A percentile compares a stretch with the other conserved stretches of the same genome.
Evolutionary conservation across 768 basidiomycete genomes (phyloP).

Genomic region (Exidia glandulosa): DNA sequence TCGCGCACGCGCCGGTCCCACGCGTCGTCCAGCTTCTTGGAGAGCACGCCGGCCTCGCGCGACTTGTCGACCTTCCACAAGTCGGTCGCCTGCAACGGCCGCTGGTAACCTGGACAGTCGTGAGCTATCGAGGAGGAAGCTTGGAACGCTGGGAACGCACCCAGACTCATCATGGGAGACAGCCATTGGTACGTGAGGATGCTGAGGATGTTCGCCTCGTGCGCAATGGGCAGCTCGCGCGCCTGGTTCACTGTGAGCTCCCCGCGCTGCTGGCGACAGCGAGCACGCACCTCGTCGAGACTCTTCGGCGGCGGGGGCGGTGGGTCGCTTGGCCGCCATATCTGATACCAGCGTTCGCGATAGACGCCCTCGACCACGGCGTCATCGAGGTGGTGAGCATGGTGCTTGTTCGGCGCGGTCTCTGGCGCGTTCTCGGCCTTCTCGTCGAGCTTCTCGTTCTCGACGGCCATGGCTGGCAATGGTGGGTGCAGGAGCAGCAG

Average conservation of each 20-base stretch:
- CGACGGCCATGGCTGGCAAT: background rate
- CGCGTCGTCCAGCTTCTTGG: slow-evolving; percentile 41
- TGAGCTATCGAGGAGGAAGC: slow-evolving; percentile 1
- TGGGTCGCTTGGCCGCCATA: slow-evolving; percentile 45
- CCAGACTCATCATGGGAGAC: slow-evolving; percentile 21
- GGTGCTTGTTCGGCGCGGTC: background rate
- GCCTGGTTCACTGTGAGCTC: background rate
- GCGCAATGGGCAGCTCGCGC: slow-evolving; percentile 37
- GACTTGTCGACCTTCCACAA: slow-evolving; percentile 53
- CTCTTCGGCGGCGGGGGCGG: slow-evolving; percentile 46
- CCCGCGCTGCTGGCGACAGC: slow-evolving; percentile 23
- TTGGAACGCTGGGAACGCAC: slow-evolving; percentile 17
- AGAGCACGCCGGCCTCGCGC: slow-evolving; percentile 38
- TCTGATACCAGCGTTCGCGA: slow-evolving; percentile 13
- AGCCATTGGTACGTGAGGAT: slow-evolving; percentile 59
- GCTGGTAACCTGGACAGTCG: slow-evolving; percentile 52
- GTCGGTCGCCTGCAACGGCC: slow-evolving; percentile 65
- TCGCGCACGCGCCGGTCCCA: slow-evolving; percentile 38
- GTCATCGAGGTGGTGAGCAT: background rate
- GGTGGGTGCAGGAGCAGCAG: background rate
- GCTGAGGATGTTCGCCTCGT: slow-evolving; percentile 48
- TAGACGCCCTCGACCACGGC: background rate
- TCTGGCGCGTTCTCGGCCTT: too few species aligned
- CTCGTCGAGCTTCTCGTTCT: background rate
- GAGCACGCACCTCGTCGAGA: slow-evolving; percentile 33